Evolutionary conservation across 2,329 filamentous ascomycete species (phyloP), one percentile per base, ranked within the genome.

Genomic region (Balansia obtecta): DNA sequence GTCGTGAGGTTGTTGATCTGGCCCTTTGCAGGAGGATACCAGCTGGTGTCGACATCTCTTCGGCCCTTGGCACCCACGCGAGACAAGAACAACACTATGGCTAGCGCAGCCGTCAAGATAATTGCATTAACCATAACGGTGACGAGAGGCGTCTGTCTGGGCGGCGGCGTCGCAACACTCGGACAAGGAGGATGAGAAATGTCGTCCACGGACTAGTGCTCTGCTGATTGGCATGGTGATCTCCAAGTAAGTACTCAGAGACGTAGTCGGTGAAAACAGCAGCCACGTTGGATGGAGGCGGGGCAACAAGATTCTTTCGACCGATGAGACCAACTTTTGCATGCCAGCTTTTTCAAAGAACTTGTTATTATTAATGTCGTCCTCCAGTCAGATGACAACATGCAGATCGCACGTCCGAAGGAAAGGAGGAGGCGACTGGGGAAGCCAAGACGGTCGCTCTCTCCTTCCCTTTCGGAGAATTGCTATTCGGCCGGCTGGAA

Each of bases 1-100:
- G 68, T 63, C 0, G 68, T 68, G 3, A 89, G 67, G 58, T 83
- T 72, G 60, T 87, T 88, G 57, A 87, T 71, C 44, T 67, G 61
- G 4, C 72, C 75, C 18, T 70, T 60, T 15, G 70, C 67, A 0
- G 83, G 82, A 12, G 80, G 61, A 62, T 83, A 67, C 83, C 83
- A 86, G 45, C 61, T 60, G 12, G 75, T 58, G 55, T 77, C 72
- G 10, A 45, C 33, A 0, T 68, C 56, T 4, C 48, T 15, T 8
- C 18, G 20, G 40, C 49, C 27, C 32, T 46, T 37, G 20, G 44
- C 30, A n/a, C n/a, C 10, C 4, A 8, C 10, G 40, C 34, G 11
- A 16, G 11, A 4, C 11, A 30, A 9, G 2, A 22, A 4, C 20
- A 22, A 22, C n/a, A n/a, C n/a, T n/a, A 40, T 1, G 5, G 34